phyloP scores from a whole-genome alignment of 1,139 yeast species.

The Torulaspora globosa region DNA sequence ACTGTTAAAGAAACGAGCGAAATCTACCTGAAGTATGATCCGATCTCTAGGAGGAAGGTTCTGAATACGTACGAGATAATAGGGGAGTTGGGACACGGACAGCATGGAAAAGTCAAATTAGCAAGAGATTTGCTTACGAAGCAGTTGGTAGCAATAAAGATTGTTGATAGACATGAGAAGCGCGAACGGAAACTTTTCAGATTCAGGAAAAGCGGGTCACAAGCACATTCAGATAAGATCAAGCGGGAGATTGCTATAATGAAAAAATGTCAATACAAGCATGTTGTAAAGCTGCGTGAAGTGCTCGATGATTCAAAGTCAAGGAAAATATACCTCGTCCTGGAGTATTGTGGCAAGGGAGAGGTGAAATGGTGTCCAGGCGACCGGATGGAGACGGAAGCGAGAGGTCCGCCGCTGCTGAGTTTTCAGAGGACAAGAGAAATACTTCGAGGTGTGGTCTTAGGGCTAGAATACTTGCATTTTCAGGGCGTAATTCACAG shows the following conservation, averaged over 20 bases:
- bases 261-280: constrained; percentile 89
- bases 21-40: constrained; percentile 83
- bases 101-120: constrained; percentile 94
- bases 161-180: constrained; percentile 69
- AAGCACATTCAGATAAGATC: constrained; percentile 49
- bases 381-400: constrained; percentile 44
- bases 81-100: constrained; percentile 87
- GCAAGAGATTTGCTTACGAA: constrained; percentile 70
- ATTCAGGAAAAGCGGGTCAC: constrained; percentile 17
- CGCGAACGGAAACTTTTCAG: constrained; percentile 27
- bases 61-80: constrained; percentile 88
- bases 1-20: constrained; percentile 79
- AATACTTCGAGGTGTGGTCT: constrained; percentile 77
- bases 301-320: constrained; percentile 85
- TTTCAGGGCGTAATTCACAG: constrained; percentile 92
- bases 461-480: constrained; percentile 90
- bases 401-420: constrained; percentile 54
- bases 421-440: constrained; percentile 62
- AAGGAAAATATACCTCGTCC: constrained; percentile 80
- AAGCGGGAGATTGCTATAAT: constrained; percentile 91
- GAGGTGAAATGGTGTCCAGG: constrained; percentile 73
- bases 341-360: constrained; percentile 89
- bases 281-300: constrained; percentile 80
- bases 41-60: constrained; percentile 75
- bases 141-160: constrained; percentile 85